Evolutionary conservation across 2,329 filamentous ascomycete genomes (phyloP).

Genomic region (Talaromyces sp.): DNA sequence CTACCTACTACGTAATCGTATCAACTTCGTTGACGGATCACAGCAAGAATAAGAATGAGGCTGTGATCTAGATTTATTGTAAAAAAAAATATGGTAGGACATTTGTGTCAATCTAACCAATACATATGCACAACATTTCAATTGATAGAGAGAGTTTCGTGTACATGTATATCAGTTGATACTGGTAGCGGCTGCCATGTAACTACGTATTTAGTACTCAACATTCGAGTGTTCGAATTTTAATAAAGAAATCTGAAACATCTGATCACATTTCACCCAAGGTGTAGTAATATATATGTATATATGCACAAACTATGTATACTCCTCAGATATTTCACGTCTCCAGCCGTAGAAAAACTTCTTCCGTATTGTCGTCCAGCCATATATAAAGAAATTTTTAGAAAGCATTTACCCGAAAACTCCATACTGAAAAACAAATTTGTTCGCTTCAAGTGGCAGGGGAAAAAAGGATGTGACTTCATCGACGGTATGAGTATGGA

Average conservation of each 20-base stretch:
- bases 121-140: no score
- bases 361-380: neutral
- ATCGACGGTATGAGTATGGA: constrained; percentile 38
- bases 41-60: neutral
- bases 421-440: neutral
- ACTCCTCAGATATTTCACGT: neutral
- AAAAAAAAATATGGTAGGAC: no score
- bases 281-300: neutral
- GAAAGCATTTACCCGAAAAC: neutral
- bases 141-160: no score
- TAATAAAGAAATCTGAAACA: no score
- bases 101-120: no score
- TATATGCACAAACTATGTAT: no score
- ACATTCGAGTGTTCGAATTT: no score
- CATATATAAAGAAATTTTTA: neutral
- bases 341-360: neutral
- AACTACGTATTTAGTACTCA: no score
- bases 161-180: no score
- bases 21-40: neutral
- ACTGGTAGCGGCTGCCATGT: no score
- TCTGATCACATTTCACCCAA: neutral
- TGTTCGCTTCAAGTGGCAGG: neutral
- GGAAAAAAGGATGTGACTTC: constrained; percentile 8
- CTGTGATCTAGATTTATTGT: neutral
- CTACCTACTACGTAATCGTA: neutral